Evolutionary conservation across 2,329 filamentous ascomycete species (phyloP).

Genomic region (Podosphaera xanthii): DNA sequence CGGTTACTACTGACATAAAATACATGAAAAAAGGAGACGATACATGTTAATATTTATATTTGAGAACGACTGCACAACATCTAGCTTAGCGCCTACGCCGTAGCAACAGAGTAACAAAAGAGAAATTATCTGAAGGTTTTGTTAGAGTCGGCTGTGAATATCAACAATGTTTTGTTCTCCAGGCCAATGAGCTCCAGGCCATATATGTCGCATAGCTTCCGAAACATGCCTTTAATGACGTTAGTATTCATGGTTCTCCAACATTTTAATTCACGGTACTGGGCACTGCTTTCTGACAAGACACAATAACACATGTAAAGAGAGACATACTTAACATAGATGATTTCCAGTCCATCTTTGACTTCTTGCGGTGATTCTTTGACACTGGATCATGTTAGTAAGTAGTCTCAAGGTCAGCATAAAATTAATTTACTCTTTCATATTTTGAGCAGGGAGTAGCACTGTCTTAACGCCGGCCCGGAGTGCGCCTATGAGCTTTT

Average conservation of each 20-base stretch:
- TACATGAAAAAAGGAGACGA: no score
- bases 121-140: no score
- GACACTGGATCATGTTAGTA: conserved; percentile 20
- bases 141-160: conserved; percentile 58
- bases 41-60: no score
- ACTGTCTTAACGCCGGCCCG: conserved; percentile 90
- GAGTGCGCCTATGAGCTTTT: conserved; percentile 89
- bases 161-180: conserved; percentile 44
- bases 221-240: conserved; percentile 49
- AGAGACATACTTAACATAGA: conserved; percentile 55
- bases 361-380: conserved; percentile 83
- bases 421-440: conserved; percentile 40
- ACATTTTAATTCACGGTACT: not conserved
- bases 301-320: not conserved
- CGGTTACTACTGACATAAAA: no score
- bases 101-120: no score
- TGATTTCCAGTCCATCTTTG: conserved; percentile 62
- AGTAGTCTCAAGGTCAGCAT: not conserved
- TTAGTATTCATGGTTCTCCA: conserved; percentile 3
- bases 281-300: no score
- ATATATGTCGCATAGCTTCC: conserved; percentile 77
- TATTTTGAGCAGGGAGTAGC: conserved; percentile 65
- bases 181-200: conserved; percentile 76
- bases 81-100: no score
- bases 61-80: no score